Conservation (phyloP, 75 land plant genomes). For the Pinus tabuliformis region DNA sequence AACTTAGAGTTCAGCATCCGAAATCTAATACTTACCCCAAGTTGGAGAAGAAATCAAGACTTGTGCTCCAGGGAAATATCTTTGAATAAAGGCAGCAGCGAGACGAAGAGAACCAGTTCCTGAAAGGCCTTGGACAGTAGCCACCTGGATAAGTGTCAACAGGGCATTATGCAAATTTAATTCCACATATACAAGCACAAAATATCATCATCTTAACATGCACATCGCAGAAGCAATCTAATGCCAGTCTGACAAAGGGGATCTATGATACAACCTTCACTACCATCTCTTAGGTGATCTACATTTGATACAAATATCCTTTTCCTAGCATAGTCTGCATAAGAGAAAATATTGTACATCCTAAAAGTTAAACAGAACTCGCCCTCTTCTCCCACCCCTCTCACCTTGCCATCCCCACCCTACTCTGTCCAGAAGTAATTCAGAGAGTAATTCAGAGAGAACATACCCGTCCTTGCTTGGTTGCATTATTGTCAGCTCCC, state of each 20-base stretch:
- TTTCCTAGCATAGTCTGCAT: neutral
- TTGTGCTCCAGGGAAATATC: slow-evolving; percentile 88
- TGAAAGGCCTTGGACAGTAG: slow-evolving; percentile 94
- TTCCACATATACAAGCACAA: neutral
- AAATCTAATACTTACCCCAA: slow-evolving; percentile 61
- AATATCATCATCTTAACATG: too few relatives aligned
- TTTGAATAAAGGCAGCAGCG: slow-evolving; percentile 91
- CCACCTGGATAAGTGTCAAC: slow-evolving; percentile 50
- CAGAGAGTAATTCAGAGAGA: neutral
- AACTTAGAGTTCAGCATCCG: neutral
- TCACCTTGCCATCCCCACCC: too few relatives aligned
- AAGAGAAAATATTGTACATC: neutral
- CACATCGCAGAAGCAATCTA: too few relatives aligned
- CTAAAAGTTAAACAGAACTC: neutral
- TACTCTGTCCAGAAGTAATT: neutral
- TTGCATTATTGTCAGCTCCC: slow-evolving; percentile 80
- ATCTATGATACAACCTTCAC: too few relatives aligned
- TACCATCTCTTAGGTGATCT: too few relatives aligned
- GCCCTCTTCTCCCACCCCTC: too few relatives aligned
- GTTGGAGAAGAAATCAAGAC: slow-evolving; percentile 92
- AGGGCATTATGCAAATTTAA: neutral
- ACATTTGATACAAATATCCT: too few relatives aligned
- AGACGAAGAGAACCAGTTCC: slow-evolving; percentile 97
- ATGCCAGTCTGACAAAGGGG: neutral
- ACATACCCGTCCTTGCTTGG: slow-evolving; percentile 42